Conservation (phyloP, 345 rosid genomes). For the Eucalyptus rudis region DNA sequence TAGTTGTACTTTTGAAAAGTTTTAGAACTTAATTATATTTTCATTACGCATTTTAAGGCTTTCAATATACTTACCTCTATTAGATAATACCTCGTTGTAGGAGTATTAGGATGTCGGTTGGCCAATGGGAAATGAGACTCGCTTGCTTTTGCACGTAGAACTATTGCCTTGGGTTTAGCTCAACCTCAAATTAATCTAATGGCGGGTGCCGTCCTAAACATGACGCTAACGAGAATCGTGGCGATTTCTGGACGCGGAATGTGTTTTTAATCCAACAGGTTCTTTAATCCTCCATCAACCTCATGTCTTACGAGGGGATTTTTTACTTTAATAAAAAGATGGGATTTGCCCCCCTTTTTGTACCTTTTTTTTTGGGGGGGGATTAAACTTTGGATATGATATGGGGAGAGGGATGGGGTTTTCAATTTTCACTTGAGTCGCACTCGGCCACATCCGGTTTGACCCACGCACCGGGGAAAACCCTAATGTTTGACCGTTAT, state of each 20-base stretch:
- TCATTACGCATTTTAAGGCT: accelerated
- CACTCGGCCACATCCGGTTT: background rate
- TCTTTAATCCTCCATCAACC: background rate
- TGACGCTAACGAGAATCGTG: background rate
- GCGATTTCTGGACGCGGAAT: background rate
- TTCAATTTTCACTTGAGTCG: background rate
- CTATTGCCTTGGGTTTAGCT: background rate
- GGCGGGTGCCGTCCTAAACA: background rate
- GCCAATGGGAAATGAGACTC: background rate
- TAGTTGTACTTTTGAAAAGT: accelerated
- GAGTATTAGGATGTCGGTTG: background rate
- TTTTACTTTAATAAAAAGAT: background rate
- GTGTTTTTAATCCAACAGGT: background rate
- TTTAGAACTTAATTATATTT: accelerated
- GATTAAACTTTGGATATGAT: background rate
- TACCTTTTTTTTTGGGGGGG: background rate
- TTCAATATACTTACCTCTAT: accelerated
- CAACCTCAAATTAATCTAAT: background rate
- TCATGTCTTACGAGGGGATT: background rate
- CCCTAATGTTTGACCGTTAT: background rate
- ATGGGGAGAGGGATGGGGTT: background rate
- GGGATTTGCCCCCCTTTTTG: background rate
- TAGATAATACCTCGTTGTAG: accelerated
- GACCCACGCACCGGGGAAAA: background rate
- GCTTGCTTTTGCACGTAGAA: background rate